Percentiles rank a stretch among this genome's conserved stretches.
phyloP scores from a whole-genome alignment of 768 basidiomycete species.

The Boletus vermiculosoides region DNA sequence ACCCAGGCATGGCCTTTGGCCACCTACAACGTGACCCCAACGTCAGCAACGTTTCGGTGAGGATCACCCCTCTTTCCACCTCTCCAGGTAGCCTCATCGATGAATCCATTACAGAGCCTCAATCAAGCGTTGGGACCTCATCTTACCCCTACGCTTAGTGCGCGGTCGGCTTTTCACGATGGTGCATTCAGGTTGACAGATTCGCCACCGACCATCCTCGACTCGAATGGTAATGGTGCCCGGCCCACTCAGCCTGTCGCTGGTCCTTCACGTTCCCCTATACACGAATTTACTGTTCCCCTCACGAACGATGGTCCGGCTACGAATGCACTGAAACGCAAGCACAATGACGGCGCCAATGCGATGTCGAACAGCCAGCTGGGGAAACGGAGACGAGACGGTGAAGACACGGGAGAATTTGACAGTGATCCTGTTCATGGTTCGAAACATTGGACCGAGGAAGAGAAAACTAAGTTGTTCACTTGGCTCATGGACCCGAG shows the following conservation, averaged over 20 bases:
- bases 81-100: constrained; percentile 29
- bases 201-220: constrained; percentile 33
- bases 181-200: constrained; percentile 29
- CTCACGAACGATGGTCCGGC: constrained; percentile 26
- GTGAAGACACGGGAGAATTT: constrained; percentile 29
- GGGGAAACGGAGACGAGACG: constrained; percentile 33
- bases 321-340: constrained; percentile 38
- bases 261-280: constrained; percentile 32
- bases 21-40: constrained; percentile 57
- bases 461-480: constrained; percentile 76
- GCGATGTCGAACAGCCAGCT: constrained; percentile 22
- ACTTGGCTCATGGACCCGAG: constrained; percentile 72
- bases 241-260: constrained; percentile 29
- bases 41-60: constrained; percentile 59
- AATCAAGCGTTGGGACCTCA: constrained; percentile 61
- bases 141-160: constrained; percentile 39
- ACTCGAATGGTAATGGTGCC: constrained; percentile 25
- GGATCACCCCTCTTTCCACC: constrained; percentile 29
- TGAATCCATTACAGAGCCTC: constrained; percentile 43
- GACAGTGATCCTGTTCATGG: constrained; percentile 48
- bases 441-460: constrained; percentile 84
- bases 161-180: constrained; percentile 35
- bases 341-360: constrained; percentile 41
- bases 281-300: constrained; percentile 35
- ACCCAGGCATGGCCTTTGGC: constrained; percentile 59